These are phyloP conservation scores for Clausena lansium DNA, from an alignment of 345 rosid genomes.

Conservation along the genomic window DNA sequence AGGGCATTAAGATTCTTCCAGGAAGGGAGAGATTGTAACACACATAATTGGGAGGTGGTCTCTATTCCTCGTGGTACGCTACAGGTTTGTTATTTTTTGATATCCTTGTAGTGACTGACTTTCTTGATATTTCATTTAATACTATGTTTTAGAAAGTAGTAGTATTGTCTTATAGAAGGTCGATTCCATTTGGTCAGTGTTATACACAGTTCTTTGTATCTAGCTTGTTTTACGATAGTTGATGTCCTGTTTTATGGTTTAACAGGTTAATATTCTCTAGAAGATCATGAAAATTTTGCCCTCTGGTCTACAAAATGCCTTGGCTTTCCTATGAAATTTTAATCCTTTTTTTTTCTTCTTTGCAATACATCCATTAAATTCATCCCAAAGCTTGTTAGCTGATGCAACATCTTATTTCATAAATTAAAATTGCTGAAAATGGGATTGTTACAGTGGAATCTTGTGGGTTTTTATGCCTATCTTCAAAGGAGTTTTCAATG, in stretches of 20 bases:
- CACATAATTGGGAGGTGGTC: slow-evolving; percentile 61
- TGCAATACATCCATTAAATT: not conserved
- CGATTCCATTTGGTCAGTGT: not conserved
- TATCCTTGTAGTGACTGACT: slow-evolving; percentile 11
- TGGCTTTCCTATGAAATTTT: not conserved
- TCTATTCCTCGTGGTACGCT: slow-evolving; percentile 93
- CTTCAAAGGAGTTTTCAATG: not conserved
- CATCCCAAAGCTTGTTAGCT: not conserved
- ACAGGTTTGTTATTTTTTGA: slow-evolving; percentile 65
- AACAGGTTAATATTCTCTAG: not conserved
- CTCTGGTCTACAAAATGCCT: not conserved
- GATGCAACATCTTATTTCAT: not conserved
- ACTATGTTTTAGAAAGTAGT: not conserved
- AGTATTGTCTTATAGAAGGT: not conserved
- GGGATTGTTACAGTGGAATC: not conserved
- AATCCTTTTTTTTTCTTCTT: not conserved
- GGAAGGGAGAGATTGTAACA: slow-evolving; percentile 45
- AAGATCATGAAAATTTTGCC: not conserved
- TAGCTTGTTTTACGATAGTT: not conserved
- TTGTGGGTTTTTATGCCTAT: not conserved
- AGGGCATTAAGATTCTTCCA: slow-evolving; percentile 75
- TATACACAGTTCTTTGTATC: not conserved
- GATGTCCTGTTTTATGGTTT: not conserved
- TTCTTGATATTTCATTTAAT: slow-evolving; percentile 1
- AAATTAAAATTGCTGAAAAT: not conserved